Evolutionary conservation across 1,284 basidiomycete species (phyloP), one percentile per base, ranked within the genome.

Genomic region (Puccinia horiana): DNA sequence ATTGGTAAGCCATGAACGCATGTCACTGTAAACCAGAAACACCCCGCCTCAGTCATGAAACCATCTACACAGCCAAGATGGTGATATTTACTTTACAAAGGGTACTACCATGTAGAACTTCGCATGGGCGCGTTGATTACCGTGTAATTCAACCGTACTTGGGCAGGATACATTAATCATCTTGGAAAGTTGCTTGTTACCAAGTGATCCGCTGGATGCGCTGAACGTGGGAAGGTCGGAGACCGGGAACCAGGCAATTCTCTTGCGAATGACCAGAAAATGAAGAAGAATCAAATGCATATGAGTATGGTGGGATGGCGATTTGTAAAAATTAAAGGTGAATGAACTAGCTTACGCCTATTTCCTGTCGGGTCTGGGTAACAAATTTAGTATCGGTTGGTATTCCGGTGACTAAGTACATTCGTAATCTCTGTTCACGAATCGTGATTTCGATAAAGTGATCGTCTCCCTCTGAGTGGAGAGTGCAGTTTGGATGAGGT

Each of bases 101-200:
- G 96, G 96, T 1, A 94, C 92, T 74, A 99, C 95, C 85, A 98
- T 90, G 88, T 98, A 99, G 88, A 98, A 98, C 86, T 94, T 95
- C 78, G 94, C 88, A 75, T 88, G 87, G 26, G 84, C 84, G 1
- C 85, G 85, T 49, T 49, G 40, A 85, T 84, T 84, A 84, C 76
- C 85, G 83, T 37, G 84, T 84, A 90, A 42, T 91, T 58, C 85
- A 85, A 88, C 81, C 90, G 88, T 82, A 90, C 87, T 87, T 63
- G 40, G 81, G 23, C 56, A 74, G 14, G 72, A 84, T 84, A 85
- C 75, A 84, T 84, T 40, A 84, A 84, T 90, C 42, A 91, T 56
- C 85, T 86, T 88, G 79, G 90, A 88, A 82, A 90, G 86, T 87
- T 80, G 65, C 49, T 76, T 63, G 74, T 83, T 84, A 11, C 58